Base-by-base conservation (phyloP, 345 rosid genomes). In the Populus tremula region DNA sequence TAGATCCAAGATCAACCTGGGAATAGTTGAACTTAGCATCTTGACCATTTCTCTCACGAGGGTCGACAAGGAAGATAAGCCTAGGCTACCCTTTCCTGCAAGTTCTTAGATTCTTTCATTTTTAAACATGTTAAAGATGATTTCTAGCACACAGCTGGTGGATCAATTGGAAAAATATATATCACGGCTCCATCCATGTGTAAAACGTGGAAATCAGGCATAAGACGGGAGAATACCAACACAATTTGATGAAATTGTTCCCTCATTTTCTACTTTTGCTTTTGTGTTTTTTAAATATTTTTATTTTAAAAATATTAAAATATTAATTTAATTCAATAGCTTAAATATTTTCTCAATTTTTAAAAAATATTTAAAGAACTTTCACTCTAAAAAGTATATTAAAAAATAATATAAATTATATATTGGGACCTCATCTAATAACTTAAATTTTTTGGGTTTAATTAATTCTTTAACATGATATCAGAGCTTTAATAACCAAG, bases 401-500 rank as follows among this genome's bases (percentile, higher is more conserved):
- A 33, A 4, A 33, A 4, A 33, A 33, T 33, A 33, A 33, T 33
- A 33, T 33, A 33, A 33, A 33, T 33, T 3, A 33, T 33, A 33
- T 33, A 0, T 33, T 33, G 0, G 0, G 0, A 33, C 0, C 4
- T 33, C 0, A 33, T 0, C 5, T 33, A 33, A 33, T 33, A 33
- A 33, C 0, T 33, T 33, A 33, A 4, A 0, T 0, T 33, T 4
- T 4, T 33, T 33, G 5, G 0, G 0, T 33, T 33, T 0, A 33
- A 33, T 4, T 33, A 33, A 4, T 33, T 33, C 0, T 31, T 33
- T 33, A 33, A 4, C 0, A 0, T 33, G 0, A 4, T 33, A 33
- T 33, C 5, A 33, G 0, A 33, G 0, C 0, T 0, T 33, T 33
- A 4, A 33, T 0, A 4, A 33, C 0, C 5, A 33, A 33, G 5